phyloP scores from a whole-genome alignment of 1,284 basidiomycete genomes.

The Kwoniella shivajii region DNA sequence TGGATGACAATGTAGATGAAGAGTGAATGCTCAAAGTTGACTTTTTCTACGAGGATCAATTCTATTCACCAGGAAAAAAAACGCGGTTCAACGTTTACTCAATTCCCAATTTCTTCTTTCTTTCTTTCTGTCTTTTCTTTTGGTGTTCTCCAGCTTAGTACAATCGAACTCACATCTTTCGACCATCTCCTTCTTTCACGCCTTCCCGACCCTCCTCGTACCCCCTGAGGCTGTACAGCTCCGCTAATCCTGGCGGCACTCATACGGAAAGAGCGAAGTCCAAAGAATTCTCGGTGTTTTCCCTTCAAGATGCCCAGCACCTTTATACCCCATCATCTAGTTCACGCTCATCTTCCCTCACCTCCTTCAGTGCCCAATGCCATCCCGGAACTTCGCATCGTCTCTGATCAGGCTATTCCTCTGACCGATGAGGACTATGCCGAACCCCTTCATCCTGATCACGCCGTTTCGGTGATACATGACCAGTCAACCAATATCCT shows the following conservation, averaged over 20 bases:
- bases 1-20: not conserved
- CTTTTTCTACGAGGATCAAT: too few relatives aligned
- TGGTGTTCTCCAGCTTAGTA: too few relatives aligned
- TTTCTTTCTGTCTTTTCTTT: too few relatives aligned
- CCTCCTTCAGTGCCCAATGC: slow-evolving; percentile 32
- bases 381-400: slow-evolving; percentile 36
- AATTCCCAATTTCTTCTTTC: not conserved
- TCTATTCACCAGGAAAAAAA: not conserved
- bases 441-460: slow-evolving; percentile 67
- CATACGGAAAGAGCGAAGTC: not conserved
- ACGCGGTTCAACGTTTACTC: not conserved
- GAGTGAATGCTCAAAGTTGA: not conserved
- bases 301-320: slow-evolving; percentile 25
- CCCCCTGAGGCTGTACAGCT: not conserved
- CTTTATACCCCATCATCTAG: slow-evolving; percentile 41
- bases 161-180: not conserved
- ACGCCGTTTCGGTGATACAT: slow-evolving; percentile 69
- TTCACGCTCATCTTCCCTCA: slow-evolving; percentile 45
- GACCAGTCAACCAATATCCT: slow-evolving; percentile 68
- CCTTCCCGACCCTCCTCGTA: not conserved
- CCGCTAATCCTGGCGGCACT: not conserved
- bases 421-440: slow-evolving; percentile 51
- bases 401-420: slow-evolving; percentile 58
- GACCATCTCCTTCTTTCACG: not conserved
- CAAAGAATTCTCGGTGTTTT: not conserved